Base-by-base conservation (phyloP, 345 rosid genomes). In the Hibiscus mutabilis region DNA sequence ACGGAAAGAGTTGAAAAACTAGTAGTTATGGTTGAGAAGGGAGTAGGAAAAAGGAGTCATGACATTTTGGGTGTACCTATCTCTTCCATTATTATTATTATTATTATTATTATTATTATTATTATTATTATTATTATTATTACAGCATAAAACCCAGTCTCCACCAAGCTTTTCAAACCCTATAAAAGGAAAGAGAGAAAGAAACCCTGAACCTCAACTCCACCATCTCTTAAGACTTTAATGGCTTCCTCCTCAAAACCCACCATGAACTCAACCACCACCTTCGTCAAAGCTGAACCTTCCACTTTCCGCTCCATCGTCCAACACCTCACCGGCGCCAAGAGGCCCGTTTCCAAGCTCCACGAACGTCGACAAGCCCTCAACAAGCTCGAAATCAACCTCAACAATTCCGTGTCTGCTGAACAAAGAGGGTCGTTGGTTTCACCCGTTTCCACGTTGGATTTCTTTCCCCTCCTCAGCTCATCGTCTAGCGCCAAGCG, bases 251-350 rank as follows among this genome's bases (percentile, higher is more conserved):
- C 69, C 6, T 65, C 69, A 2, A 2, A 42, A 52, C 44, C 14
- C 72, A 35, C 63, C 87, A 78, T 77, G 84, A 46, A 51, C 21
- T 16, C 55, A 4, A 88, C 87, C 83, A 93, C 95, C 73, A 90
- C 93, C 76, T 90, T 93, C 65, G 93, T 93, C 74, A 93, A 93
- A 74, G 95, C 97, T 49, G 88, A 93, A 73, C 94, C 96, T 4
- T 89, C 93, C 14, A 90, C 75, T 53, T 93, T 93, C 86, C 92
- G 96, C 0, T 73, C 89, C 80, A 85, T 93, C 53, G 98, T 93
- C 68, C 98, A 93, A 74, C 84, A 84, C 74, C 93, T 93, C 47
- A 93, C 98, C 29, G 98, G 98, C 24, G 90, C 93, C 47, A 85
- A 78, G 72, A 79, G 81, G 59, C 84, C 82, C 14, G 74, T 86